Evolutionary conservation across 208 protist species (phyloP).

Genomic region (Herpetomonas samuelpessoai): DNA sequence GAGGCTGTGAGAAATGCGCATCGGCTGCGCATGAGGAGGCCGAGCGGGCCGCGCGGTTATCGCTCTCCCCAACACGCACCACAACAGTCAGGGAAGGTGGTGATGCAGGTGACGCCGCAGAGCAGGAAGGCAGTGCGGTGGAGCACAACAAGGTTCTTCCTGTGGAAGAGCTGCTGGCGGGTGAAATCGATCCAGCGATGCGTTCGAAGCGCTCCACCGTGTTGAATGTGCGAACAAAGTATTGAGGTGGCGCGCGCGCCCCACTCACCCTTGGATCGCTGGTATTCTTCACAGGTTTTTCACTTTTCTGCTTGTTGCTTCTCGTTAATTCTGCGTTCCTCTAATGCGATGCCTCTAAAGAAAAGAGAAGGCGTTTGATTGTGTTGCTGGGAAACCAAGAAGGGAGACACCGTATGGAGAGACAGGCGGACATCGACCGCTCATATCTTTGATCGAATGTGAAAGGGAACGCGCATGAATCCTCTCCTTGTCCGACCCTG

Average conservation of each 20-base stretch:
- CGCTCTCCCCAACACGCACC: neutral
- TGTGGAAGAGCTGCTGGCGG: conserved; percentile 30
- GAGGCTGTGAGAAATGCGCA: conserved; percentile 62
- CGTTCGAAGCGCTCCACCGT: conserved; percentile 72
- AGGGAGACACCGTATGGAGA: too few relatives aligned
- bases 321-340: neutral
- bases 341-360: too few relatives aligned
- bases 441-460: too few relatives aligned
- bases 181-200: conserved; percentile 56
- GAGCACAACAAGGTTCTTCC: neutral
- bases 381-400: too few relatives aligned
- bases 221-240: conserved; percentile 83
- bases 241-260: conserved; percentile 27
- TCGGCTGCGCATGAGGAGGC: conserved; percentile 7
- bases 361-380: too few relatives aligned
- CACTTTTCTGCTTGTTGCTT: too few relatives aligned
- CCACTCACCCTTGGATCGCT: neutral
- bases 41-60: neutral
- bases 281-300: too few relatives aligned
- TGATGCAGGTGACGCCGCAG: neutral
- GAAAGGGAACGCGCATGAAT: too few relatives aligned
- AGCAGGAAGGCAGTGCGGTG: too few relatives aligned
- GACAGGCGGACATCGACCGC: too few relatives aligned
- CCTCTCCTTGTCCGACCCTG: too few relatives aligned
- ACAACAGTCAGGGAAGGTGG: neutral